These are phyloP conservation scores for Talaromyces liani DNA, from an alignment of 495 filamentous ascomycete species.

Conservation along the genomic window DNA sequence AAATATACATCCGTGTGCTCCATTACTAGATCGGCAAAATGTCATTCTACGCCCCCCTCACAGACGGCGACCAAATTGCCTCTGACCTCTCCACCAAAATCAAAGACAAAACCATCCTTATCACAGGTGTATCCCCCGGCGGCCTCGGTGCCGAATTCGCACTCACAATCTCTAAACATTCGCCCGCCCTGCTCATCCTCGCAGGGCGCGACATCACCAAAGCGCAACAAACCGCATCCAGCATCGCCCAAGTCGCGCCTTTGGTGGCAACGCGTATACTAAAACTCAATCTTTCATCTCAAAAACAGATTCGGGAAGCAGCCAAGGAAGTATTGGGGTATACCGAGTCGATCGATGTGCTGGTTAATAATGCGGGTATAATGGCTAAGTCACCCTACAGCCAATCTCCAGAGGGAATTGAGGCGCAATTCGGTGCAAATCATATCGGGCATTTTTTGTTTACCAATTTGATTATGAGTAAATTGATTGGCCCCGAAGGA, in stretches of 20 bases:
- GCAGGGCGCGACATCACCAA: constrained; percentile 40
- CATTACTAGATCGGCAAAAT: too few relatives aligned
- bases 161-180: constrained; percentile 38
- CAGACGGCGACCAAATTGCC: constrained; percentile 22
- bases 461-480: constrained; percentile 47
- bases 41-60: constrained; percentile 5
- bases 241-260: constrained; percentile 25
- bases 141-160: constrained; percentile 42
- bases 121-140: constrained; percentile 42
- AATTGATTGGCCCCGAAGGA: constrained; percentile 22
- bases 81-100: constrained; percentile 24
- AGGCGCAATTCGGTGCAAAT: constrained; percentile 49
- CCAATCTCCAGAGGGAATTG: constrained; percentile 33
- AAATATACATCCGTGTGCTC: neutral
- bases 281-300: constrained; percentile 34
- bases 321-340: constrained; percentile 39
- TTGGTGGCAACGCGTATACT: constrained; percentile 25
- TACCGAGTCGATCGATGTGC: constrained; percentile 52
- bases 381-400: constrained; percentile 41
- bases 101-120: constrained; percentile 31
- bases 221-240: constrained; percentile 24
- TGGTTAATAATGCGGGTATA: constrained; percentile 67
- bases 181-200: constrained; percentile 46
- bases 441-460: constrained; percentile 54
- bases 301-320: constrained; percentile 37